These are phyloP conservation scores for Mycena albidolilacea DNA, from an alignment of 768 basidiomycete genomes.

Conservation along the genomic window DNA sequence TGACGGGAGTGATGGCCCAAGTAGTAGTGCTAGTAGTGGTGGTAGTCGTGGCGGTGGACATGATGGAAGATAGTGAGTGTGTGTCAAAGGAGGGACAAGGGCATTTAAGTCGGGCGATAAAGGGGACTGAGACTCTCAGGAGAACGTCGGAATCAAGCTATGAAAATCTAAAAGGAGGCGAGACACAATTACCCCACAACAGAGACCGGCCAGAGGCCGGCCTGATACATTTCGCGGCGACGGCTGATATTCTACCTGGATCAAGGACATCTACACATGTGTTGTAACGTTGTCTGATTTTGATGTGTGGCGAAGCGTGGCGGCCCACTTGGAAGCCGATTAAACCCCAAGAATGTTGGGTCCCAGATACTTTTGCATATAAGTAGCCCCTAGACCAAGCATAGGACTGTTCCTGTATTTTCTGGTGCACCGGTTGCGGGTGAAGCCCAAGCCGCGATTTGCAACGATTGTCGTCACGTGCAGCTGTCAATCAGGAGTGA, in stretches of 20 bases:
- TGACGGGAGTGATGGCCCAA: slow-evolving; percentile 21
- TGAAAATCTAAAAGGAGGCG: not conserved
- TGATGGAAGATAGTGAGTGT: slow-evolving; percentile 21
- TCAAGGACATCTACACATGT: no score
- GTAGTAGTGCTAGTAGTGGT: slow-evolving; percentile 19
- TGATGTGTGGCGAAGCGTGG: no score
- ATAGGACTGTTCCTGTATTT: no score
- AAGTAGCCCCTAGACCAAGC: no score
- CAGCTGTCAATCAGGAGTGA: not conserved
- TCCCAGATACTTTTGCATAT: no score
- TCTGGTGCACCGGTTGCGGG: no score
- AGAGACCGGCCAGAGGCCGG: not conserved
- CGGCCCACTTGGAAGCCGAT: no score
- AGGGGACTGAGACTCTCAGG: slow-evolving; percentile 16
- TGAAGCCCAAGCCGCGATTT: no score
- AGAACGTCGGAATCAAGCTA: slow-evolving; percentile 5
- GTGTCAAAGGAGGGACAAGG: slow-evolving; percentile 33
- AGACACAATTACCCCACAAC: not conserved
- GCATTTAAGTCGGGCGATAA: slow-evolving; percentile 34
- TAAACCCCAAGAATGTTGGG: no score
- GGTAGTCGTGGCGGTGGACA: slow-evolving; percentile 23
- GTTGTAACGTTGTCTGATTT: no score
- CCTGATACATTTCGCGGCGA: not conserved
- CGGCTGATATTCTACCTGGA: no score
- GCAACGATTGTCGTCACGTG: not conserved